Base-by-base conservation (phyloP, 768 basidiomycete species). In the Floccularia luteovirens region DNA sequence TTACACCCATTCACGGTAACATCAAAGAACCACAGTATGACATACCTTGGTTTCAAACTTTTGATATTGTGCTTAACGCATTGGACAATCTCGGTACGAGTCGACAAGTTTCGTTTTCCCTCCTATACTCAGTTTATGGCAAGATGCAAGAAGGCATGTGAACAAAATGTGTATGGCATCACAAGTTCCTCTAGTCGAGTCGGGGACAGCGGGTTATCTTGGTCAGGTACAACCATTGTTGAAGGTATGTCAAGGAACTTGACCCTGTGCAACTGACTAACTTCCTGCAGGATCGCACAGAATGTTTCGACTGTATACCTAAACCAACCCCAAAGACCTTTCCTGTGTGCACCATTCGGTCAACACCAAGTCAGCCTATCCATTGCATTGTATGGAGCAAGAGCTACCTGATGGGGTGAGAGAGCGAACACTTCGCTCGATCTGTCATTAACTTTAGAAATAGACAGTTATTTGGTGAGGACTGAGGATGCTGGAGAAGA, bases 331-430 rank as follows among this genome's bases (percentile, higher is more conserved):
- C 92, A 0, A 98, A 92, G 57, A 85, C 90, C 0, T 98, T 90
- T 55, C 93, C 96, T 0, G 93, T 98, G 7, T 99, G 96, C 58
- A 98, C 96, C 0, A 98, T 99, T 48, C 82, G 94, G 27, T 90
- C 90, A 2, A 98, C 96, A 0, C 96, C 96, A 0, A 90, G 86
- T 42, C 93, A 94, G 48, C 91, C 96, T 0, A 96, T 98, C 37
- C 96, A 99, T 53, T 99, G 94, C 54, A 97, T 99, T 36, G 93
- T 97, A 2, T 99, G 96, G 96, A 91, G 90, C 22, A 99, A 98
- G 59, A 92, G 80, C 42, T 98, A 98, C 65, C 79, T 99, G 10
- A 75, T 97, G 52, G 82, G 86, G 93, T 90, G 50, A 55, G 85
- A 62, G 4, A 1, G 36, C 13, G 13, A n/a, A 12, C 25, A n/a